These are phyloP conservation scores for Tolypocladium tundrense DNA, from an alignment of 2,329 filamentous ascomycete genomes.

Conservation along the genomic window DNA sequence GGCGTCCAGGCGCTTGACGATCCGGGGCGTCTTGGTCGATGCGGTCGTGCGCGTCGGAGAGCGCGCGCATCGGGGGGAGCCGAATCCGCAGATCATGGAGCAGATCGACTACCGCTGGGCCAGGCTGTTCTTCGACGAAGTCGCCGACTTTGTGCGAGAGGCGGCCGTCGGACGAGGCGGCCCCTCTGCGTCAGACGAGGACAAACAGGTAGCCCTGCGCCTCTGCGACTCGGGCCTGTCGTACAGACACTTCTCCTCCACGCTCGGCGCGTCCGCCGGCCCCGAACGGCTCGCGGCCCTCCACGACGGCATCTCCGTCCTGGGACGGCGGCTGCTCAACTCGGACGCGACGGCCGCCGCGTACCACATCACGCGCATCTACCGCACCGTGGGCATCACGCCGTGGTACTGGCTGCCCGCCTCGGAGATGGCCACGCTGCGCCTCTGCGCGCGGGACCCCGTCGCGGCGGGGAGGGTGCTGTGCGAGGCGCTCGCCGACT, in stretches of 20 bases:
- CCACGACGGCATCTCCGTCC: neutral
- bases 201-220: conserved; percentile 4
- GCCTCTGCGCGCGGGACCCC: conserved; percentile 9
- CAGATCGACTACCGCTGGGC: conserved; percentile 13
- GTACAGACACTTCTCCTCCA: neutral
- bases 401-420: conserved; percentile 15
- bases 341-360: conserved; percentile 2
- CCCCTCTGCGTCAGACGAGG: neutral
- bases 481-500: conserved; percentile 4
- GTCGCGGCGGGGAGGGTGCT: conserved; percentile 1
- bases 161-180: neutral
- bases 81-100: neutral
- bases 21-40: conserved; percentile 13
- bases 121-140: conserved; percentile 15
- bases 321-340: conserved; percentile 8
- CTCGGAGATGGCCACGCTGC: conserved; percentile 7
- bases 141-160: conserved; percentile 9
- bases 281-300: conserved; percentile 2
- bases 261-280: neutral
- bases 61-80: conserved; percentile 3
- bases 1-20: conserved; percentile 3
- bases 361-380: conserved; percentile 11
- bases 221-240: conserved; percentile 12
- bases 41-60: conserved; percentile 11
- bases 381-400: conserved; percentile 9